A percentile compares a stretch with the other conserved stretches of the same genome.
Conservation (phyloP, 2,329 filamentous ascomycete genomes). For the Colletotrichum lini region DNA sequence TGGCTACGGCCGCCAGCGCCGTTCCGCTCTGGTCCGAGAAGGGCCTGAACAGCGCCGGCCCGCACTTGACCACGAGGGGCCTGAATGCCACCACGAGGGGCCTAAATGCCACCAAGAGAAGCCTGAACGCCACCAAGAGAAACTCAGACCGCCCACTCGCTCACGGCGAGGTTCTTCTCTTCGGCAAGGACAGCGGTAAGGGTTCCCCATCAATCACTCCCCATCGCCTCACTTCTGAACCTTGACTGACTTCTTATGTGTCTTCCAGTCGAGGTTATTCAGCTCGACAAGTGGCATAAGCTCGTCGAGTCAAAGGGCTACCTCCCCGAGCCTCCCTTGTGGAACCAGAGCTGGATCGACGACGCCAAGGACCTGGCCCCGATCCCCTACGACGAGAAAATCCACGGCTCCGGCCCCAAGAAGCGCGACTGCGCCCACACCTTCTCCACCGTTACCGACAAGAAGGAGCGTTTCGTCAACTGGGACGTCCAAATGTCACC, state of each 20-base stretch:
- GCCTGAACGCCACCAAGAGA: slow-evolving; percentile 16
- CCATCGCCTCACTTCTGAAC: not conserved
- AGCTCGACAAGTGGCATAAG: slow-evolving; percentile 8
- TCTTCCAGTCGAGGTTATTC: slow-evolving; percentile 17
- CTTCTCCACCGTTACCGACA: slow-evolving; percentile 26
- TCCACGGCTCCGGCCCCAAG: slow-evolving; percentile 1
- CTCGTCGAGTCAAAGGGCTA: not conserved
- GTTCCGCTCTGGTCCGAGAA: slow-evolving; percentile 6
- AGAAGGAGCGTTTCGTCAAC: slow-evolving; percentile 36
- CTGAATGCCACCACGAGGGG: too few relatives aligned
- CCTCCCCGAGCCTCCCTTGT: slow-evolving; percentile 1
- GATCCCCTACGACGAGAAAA: slow-evolving; percentile 7
- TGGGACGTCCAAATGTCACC: slow-evolving; percentile 41
- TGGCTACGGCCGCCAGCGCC: slow-evolving; percentile 26
- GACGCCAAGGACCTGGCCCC: not conserved
- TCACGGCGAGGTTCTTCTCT: slow-evolving; percentile 14
- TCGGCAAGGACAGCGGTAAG: slow-evolving; percentile 21
- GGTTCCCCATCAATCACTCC: too few relatives aligned
- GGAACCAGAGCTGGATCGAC: slow-evolving; percentile 20
- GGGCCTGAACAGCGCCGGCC: too few relatives aligned
- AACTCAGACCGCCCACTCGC: slow-evolving; percentile 9
- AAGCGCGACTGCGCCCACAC: slow-evolving; percentile 33
- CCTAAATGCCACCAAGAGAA: not conserved
- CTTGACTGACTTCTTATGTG: not conserved
- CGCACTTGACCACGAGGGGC: too few relatives aligned